Evolutionary conservation across 2,329 filamentous ascomycete species (phyloP).

Genomic region (Blastomyces percursus): DNA sequence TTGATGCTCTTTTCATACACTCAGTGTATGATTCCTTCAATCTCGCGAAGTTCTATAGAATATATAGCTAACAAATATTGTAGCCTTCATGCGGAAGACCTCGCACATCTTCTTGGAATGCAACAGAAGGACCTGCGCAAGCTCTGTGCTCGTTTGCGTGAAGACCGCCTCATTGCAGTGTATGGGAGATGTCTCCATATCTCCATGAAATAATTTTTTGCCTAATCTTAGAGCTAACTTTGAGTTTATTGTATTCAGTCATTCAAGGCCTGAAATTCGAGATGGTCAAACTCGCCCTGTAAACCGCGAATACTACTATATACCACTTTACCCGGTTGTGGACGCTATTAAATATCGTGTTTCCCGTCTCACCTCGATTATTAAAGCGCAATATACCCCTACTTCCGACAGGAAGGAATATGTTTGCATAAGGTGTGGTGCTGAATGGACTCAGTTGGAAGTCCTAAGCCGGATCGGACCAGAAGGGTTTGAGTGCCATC

Average conservation of each 20-base stretch:
- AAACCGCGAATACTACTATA: conserved; percentile 90
- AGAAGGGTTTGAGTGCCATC: conserved; percentile 70
- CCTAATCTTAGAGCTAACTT: conserved; percentile 12
- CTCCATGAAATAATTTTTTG: conserved; percentile 6
- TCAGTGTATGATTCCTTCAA: conserved; percentile 45
- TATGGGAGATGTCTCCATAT: conserved; percentile 36
- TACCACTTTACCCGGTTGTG: conserved; percentile 87
- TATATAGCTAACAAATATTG: conserved; percentile 10
- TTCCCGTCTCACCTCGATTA: conserved; percentile 75
- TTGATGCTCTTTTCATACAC: conserved; percentile 69
- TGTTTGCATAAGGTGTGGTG: conserved; percentile 67
- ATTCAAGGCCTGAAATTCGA: conserved; percentile 63
- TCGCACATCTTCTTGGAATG: conserved; percentile 76
- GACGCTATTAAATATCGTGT: conserved; percentile 95
- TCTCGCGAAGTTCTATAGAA: conserved; percentile 7
- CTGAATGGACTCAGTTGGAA: conserved; percentile 82
- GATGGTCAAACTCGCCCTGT: conserved; percentile 72
- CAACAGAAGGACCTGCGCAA: conserved; percentile 88
- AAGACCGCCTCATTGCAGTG: conserved; percentile 76
- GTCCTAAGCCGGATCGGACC: conserved; percentile 62
- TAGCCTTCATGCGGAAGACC: conserved; percentile 72
- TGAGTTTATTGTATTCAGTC: conserved; percentile 34
- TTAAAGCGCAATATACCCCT: conserved; percentile 71
- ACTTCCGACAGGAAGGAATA: conserved; percentile 86
- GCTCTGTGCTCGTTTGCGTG: conserved; percentile 70